A percentile compares a stretch with the other conserved stretches of the same genome.
Evolutionary conservation across 2,329 filamentous ascomycete genomes (phyloP).

Genomic region (Neoascochyta sp.): DNA sequence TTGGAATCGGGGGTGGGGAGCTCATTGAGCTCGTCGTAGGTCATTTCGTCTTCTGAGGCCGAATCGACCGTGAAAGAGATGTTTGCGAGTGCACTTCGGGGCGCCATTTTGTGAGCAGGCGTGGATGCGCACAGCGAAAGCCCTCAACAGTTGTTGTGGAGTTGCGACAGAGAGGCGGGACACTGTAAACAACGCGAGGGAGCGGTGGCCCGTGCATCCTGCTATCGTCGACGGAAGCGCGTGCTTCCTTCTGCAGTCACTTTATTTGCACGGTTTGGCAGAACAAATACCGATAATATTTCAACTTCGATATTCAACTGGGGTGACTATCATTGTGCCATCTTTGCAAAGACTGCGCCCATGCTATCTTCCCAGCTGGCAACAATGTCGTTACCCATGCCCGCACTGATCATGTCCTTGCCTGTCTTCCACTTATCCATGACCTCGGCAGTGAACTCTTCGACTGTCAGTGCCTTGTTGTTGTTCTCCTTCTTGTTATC

Average conservation of each 20-base stretch:
- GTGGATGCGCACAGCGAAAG: no score
- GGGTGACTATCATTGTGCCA: slow-evolving; percentile 2
- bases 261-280: no score
- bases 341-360: slow-evolving; percentile 33
- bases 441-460: slow-evolving; percentile 55
- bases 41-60: slow-evolving; percentile 42
- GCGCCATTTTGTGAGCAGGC: slow-evolving; percentile 30
- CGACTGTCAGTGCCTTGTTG: slow-evolving; percentile 46
- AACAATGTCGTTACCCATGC: slow-evolving; percentile 42
- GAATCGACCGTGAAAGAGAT: slow-evolving; percentile 41
- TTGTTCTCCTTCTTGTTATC: slow-evolving; percentile 60
- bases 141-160: background rate
- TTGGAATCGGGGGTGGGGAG: slow-evolving; percentile 42
- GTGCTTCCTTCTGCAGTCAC: slow-evolving; percentile 1
- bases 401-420: slow-evolving; percentile 50
- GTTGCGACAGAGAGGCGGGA: slow-evolving; percentile 5
- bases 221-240: slow-evolving; percentile 6
- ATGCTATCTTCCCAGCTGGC: slow-evolving; percentile 44
- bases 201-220: slow-evolving; percentile 1
- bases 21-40: slow-evolving; percentile 31
- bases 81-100: slow-evolving; percentile 28
- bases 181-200: slow-evolving; percentile 10
- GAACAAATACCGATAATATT: no score
- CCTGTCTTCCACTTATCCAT: slow-evolving; percentile 45
- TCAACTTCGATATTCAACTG: background rate